Conservation (phyloP, 768 basidiomycete species). For the Tricholoma flavovirens region DNA sequence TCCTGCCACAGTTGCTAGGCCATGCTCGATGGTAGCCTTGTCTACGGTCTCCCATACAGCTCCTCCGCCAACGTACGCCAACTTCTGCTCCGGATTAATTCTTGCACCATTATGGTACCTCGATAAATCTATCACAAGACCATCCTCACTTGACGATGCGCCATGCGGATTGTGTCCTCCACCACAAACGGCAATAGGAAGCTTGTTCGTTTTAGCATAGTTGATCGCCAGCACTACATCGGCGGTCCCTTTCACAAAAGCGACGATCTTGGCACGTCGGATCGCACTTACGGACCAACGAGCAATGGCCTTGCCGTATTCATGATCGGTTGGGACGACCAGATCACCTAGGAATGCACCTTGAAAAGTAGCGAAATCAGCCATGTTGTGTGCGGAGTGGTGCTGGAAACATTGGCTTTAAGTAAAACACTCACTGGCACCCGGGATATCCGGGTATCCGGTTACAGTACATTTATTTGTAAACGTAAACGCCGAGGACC, state of each 20-base stretch:
- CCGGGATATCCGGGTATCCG: too few relatives aligned
- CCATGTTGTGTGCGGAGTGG: background rate
- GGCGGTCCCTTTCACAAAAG: constrained; percentile 10
- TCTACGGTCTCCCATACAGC: background rate
- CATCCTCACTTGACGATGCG: background rate
- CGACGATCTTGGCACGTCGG: constrained; percentile 14
- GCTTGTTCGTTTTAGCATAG: constrained; percentile 6
- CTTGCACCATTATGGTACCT: background rate
- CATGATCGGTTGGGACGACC: constrained; percentile 2
- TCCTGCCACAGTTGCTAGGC: background rate
- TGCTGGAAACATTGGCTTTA: too few relatives aligned
- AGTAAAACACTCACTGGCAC: too few relatives aligned
- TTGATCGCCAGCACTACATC: constrained; percentile 13
- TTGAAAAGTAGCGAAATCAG: background rate
- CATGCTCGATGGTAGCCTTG: background rate
- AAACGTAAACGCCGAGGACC: too few relatives aligned
- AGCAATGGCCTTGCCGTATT: constrained; percentile 13
- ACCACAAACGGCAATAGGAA: background rate
- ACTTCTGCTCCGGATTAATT: background rate
- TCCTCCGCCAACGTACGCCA: background rate
- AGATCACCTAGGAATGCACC: background rate
- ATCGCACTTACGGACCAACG: constrained; percentile 16
- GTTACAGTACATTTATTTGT: too few relatives aligned
- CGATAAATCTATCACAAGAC: background rate
- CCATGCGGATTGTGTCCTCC: background rate